phyloP scores from a whole-genome alignment of 2,329 filamentous ascomycete genomes.

The Chlorencoelia australis region DNA sequence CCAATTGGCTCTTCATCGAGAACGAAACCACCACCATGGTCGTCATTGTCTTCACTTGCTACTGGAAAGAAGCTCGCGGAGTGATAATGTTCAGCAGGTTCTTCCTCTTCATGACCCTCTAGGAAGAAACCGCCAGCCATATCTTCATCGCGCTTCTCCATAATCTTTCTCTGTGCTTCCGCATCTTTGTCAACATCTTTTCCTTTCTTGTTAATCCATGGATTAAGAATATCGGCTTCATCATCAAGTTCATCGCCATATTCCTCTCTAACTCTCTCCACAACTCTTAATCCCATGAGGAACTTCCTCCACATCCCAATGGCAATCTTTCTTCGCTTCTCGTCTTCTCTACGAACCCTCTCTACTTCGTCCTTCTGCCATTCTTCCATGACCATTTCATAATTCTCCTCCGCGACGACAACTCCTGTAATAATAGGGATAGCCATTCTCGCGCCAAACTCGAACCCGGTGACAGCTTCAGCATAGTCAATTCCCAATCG shows the following conservation, averaged over 20 bases:
- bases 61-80: constrained; percentile 24
- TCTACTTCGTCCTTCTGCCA: constrained; percentile 71
- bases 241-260: constrained; percentile 55
- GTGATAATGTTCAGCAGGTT: constrained; percentile 17
- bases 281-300: constrained; percentile 72
- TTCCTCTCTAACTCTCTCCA: constrained; percentile 64
- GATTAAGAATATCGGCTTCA: constrained; percentile 44
- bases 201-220: constrained; percentile 33
- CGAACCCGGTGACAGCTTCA: constrained; percentile 91
- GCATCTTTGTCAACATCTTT: constrained; percentile 21
- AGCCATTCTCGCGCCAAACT: constrained; percentile 90
- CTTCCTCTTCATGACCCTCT: constrained; percentile 43
- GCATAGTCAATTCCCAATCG: constrained; percentile 79
- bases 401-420: constrained; percentile 74
- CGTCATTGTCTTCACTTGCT: constrained; percentile 18
- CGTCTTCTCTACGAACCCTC: constrained; percentile 66
- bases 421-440: constrained; percentile 87
- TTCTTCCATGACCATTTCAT: constrained; percentile 63
- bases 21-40: constrained; percentile 21
- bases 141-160: constrained; percentile 35
- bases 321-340: constrained; percentile 66
- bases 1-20: constrained; percentile 17
- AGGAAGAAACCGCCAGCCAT: constrained; percentile 53
- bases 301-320: constrained; percentile 79
- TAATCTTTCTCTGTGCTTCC: constrained; percentile 22